phyloP scores from a whole-genome alignment of 306 rosid genomes.

The Leucaena leucocephala region DNA sequence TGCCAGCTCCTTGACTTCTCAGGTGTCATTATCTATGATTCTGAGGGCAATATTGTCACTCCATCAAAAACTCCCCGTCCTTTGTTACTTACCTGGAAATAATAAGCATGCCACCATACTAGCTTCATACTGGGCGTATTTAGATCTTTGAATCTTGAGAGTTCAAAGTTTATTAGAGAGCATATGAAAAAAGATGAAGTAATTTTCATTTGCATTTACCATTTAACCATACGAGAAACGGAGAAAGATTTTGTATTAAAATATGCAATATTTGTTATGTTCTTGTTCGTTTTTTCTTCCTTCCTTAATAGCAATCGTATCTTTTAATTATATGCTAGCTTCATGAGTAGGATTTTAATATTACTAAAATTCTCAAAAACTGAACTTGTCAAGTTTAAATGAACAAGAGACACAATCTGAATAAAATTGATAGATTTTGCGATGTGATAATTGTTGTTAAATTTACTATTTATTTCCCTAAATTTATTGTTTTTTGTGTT shows the following conservation, averaged over 20 bases:
- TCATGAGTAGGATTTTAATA: too few species aligned
- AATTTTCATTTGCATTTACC: neutral
- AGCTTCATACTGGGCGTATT: neutral
- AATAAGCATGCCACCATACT: neutral
- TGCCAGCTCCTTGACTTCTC: slow-evolving; percentile 92
- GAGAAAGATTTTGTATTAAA: neutral
- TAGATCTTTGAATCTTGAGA: neutral
- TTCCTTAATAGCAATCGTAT: too few species aligned
- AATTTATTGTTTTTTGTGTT: too few species aligned
- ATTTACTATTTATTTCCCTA: too few species aligned
- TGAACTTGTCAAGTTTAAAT: too few species aligned
- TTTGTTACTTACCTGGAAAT: slow-evolving; percentile 69
- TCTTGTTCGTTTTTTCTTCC: too few species aligned
- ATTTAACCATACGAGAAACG: neutral
- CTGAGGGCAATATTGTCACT: slow-evolving; percentile 58
- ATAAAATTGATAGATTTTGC: too few species aligned
- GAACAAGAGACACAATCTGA: too few species aligned
- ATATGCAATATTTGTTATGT: neutral
- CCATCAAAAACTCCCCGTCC: slow-evolving; percentile 56
- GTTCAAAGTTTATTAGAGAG: neutral
- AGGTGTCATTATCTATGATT: slow-evolving; percentile 81
- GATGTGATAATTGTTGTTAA: too few species aligned
- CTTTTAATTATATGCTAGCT: too few species aligned
- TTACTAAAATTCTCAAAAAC: too few species aligned
- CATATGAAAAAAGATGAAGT: neutral